Base-by-base conservation (phyloP, 345 rosid species). In the Viola odorata region DNA sequence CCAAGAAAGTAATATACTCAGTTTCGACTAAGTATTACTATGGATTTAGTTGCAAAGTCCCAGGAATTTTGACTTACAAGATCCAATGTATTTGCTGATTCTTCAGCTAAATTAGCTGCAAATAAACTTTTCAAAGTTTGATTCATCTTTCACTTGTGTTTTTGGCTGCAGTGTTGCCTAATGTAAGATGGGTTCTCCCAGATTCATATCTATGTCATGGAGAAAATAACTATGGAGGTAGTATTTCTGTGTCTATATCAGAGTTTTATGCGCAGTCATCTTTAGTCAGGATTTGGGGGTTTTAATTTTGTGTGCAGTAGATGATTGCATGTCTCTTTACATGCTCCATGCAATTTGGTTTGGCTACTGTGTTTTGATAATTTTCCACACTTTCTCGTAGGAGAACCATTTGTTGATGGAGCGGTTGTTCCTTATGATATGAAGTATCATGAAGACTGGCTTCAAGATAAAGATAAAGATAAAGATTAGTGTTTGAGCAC, bases 1-100 rank as follows among this genome's bases (percentile, higher is more conserved):
- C 84, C 0, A 77, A 73, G 74, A 79, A 59, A 62, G 68, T 77
- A 7, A 75, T 82, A 9, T 80, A 77, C 52, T 80, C 84, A 52
- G 84, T 80, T 16, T 82, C 84, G 12, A 75, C 87, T 11, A 79
- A 70, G 58, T 77, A 77, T 42, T 73, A 77, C 45, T 77, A 72
- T 67, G 80, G 80, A 55, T 77, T 79, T 70, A 78, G 80, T 8
- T 75, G 83, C 69, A 70, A 62, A 53, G 60, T 72, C 23, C 61
- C 68, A 14, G 71, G 75, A 42, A 17, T 56, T 57, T 69, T 70
- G 55, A 51, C 77, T 63, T 65, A 56, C 49, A 79, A 65, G 69
- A 67, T 79, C 42, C 77, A 67, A 77, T 65, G 80, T 77, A 64
- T 44, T 4, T 44, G 39, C 3, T 12, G 17, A 8, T 8, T 9